phyloP scores from a whole-genome alignment of 2,329 filamentous ascomycete species.

The Graphilbum sp. region DNA sequence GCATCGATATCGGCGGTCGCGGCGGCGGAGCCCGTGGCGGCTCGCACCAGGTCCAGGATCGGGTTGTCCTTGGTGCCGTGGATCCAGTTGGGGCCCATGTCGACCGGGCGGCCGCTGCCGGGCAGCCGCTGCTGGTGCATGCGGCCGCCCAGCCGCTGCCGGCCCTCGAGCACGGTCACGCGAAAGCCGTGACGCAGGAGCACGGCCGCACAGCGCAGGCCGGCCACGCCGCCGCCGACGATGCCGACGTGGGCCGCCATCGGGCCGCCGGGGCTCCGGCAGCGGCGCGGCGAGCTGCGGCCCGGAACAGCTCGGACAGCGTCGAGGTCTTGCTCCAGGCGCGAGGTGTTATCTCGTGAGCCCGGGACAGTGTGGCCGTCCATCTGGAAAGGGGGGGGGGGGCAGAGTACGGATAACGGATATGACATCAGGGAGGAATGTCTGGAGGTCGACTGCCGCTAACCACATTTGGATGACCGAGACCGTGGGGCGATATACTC shows the following conservation, averaged over 20 bases:
- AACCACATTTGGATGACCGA: too few species aligned
- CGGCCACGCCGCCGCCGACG: conserved; percentile 55
- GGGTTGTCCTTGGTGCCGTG: conserved; percentile 58
- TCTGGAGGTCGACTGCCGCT: too few species aligned
- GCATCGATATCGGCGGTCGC: conserved; percentile 31
- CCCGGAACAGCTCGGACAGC: conserved; percentile 15
- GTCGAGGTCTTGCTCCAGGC: conserved; percentile 32
- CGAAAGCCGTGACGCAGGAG: conserved; percentile 46
- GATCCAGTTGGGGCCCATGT: conserved; percentile 64
- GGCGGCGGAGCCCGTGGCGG: conserved; percentile 35
- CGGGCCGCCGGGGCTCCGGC: neutral
- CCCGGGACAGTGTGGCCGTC: conserved; percentile 35
- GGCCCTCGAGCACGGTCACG: conserved; percentile 54
- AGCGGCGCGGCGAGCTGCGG: neutral
- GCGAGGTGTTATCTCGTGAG: conserved; percentile 25
- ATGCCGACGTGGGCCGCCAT: conserved; percentile 39
- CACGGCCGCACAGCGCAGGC: conserved; percentile 54
- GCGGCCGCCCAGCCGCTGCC: conserved; percentile 50
- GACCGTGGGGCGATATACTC: too few species aligned
- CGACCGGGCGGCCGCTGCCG: conserved; percentile 29
- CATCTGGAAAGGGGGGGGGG: conserved; percentile 17
- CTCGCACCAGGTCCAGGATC: conserved; percentile 49
- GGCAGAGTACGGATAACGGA: neutral
- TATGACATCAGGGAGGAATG: too few species aligned
- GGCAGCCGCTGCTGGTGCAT: conserved; percentile 34